Percentiles rank a stretch among this genome's conserved stretches.
These are phyloP conservation scores for Melocanna baccifera DNA, from an alignment of 176 grass and related monocot species.

Conservation along the genomic window DNA sequence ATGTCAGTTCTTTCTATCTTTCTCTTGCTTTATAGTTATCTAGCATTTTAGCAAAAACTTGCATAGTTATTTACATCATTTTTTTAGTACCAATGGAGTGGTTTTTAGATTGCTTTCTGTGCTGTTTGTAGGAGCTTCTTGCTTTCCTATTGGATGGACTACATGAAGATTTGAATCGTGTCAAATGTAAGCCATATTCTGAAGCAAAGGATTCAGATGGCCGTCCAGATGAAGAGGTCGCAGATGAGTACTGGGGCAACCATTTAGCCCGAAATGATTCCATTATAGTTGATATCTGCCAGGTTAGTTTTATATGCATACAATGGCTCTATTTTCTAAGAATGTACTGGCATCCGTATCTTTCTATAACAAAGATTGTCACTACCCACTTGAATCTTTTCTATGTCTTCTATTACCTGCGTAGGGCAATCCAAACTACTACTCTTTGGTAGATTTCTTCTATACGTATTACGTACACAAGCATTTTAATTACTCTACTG, in stretches of 20 bases:
- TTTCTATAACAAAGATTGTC: neutral
- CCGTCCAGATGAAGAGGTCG: slow-evolving; percentile 76
- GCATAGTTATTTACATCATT: slow-evolving; percentile 18
- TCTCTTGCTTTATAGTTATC: neutral
- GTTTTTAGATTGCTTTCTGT: neutral
- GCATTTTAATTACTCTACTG: neutral
- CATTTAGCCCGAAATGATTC: slow-evolving; percentile 98
- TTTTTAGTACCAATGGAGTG: neutral
- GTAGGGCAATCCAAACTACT: neutral
- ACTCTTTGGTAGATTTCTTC: neutral
- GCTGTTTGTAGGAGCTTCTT: slow-evolving; percentile 74
- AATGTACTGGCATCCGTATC: neutral
- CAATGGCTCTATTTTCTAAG: neutral
- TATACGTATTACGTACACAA: neutral
- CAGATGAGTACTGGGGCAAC: slow-evolving; percentile 90
- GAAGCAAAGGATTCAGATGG: slow-evolving; percentile 84
- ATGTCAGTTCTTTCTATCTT: neutral
- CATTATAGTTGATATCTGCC: slow-evolving; percentile 95
- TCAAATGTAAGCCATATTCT: slow-evolving; percentile 85
- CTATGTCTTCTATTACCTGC: neutral
- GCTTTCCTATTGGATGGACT: slow-evolving; percentile 98
- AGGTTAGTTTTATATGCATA: slow-evolving; percentile 53
- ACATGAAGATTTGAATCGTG: slow-evolving; percentile 97
- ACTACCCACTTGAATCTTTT: neutral
- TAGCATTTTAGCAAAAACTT: slow-evolving; percentile 31